Evolutionary conservation across 495 filamentous ascomycete genomes (phyloP), one percentile per base, ranked within the genome.

Genomic region (Ramalina intermedia): DNA sequence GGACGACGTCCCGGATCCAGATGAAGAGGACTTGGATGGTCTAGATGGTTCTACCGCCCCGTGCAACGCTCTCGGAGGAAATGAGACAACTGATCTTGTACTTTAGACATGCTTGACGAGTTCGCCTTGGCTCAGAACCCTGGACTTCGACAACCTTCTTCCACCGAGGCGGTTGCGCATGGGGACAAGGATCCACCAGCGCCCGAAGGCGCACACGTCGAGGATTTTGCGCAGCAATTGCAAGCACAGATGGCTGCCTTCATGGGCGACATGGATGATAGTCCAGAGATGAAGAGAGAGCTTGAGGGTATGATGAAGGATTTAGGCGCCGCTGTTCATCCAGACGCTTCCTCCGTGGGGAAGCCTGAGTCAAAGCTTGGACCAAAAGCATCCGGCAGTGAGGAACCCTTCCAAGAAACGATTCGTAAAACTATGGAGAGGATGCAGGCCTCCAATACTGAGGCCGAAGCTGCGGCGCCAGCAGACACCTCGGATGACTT

Each of bases 341-440:
- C 55, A 16, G 57, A 58, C n/a, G 55, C 42, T 8, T 38, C 51
- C 9, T 45, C 62, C 3, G 50, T 58, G 9, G 48, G 41, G 6
- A 46, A 52, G 0, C 43, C 52, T 33, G 18, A 37, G 38, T 13
- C 37, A 5, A 40, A 51, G 12, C 51, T 35, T 6, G 37, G 24
- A 1, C 1, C 35, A 20, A n/a, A 43, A 49, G 6, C 29, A 7
- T 33, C 29, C 29, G n/a, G 41, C 3, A 38, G 54, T 47, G 33
- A 42, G 35, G 16, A 33, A 9, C 38, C 52, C 20, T 98, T 98
- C 63, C 87, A 89, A 61, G 85, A 91, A 48, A 89, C 85, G 4
- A 96, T 98, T 58, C 76, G 79, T 41, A 76, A 76, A 47, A 95
- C 90, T 0, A 94, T 96, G 80, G 82, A 93, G 64, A 82, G 91